phyloP scores from a whole-genome alignment of 345 rosid genomes.

The Reutealis trisperma region DNA sequence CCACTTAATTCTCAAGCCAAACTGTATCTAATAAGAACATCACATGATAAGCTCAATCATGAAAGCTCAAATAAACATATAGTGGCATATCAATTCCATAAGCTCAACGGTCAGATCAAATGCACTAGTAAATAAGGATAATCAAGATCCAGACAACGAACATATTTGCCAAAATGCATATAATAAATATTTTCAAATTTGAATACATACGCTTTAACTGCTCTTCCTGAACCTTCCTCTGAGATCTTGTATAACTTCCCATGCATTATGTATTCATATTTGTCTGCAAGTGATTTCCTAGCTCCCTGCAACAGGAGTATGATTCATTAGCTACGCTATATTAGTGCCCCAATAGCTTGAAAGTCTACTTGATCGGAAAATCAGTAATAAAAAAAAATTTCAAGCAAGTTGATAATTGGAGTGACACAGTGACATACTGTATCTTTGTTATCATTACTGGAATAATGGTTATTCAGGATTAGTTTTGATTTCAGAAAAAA shows the following conservation, averaged over 20 bases:
- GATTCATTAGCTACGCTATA: neutral
- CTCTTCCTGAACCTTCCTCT: constrained; percentile 26
- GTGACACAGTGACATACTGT: neutral
- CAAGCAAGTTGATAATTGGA: neutral
- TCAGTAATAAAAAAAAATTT: neutral
- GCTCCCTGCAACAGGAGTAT: constrained; percentile 7
- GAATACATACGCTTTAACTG: constrained; percentile 14
- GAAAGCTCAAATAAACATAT: no score
- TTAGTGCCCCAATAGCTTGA: neutral
- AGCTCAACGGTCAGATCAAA: neutral
- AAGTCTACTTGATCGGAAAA: neutral
- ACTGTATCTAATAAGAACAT: no score
- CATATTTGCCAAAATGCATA: neutral
- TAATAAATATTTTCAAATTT: neutral
- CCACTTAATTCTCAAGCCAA: neutral
- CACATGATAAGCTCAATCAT: neutral
- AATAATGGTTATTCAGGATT: neutral
- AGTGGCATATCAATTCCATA: neutral
- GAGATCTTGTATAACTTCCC: constrained; percentile 25
- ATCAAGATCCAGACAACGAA: no score
- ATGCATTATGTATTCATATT: constrained; percentile 28
- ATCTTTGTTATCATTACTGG: neutral
- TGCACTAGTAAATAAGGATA: neutral
- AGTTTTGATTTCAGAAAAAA: neutral
- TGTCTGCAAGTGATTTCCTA: constrained; percentile 20